These are phyloP conservation scores for Capronia americana DNA, from an alignment of 2,329 filamentous ascomycete genomes.

Conservation along the genomic window DNA sequence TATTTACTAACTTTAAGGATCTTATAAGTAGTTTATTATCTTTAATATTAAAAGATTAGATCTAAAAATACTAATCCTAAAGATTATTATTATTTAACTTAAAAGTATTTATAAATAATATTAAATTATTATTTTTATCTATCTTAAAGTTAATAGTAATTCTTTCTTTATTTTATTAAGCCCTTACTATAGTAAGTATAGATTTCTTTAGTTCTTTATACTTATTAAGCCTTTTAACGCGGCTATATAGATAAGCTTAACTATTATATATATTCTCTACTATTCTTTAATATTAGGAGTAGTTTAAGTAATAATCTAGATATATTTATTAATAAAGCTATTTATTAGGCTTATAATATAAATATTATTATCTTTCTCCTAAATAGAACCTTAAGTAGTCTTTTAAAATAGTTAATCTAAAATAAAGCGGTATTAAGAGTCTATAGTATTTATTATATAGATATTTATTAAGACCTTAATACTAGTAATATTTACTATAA, in stretches of 20 bases:
- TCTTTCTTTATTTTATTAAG: neutral
- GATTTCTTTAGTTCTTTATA: constrained; percentile 1
- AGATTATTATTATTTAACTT: neutral
- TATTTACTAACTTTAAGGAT: constrained; percentile 1
- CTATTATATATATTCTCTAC: too few relatives aligned
- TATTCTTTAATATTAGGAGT: neutral
- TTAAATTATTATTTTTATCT: neutral
- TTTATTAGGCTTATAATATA: neutral
- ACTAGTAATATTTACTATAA: neutral
- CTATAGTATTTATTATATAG: neutral
- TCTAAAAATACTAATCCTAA: neutral
- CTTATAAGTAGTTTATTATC: neutral
- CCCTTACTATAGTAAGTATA: constrained; percentile 3
- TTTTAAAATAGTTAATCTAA: constrained; percentile 4
- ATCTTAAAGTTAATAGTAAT: neutral
- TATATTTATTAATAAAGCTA: neutral
- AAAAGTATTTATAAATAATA: neutral
- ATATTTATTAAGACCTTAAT: constrained; percentile 8
- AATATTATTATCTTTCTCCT: neutral
- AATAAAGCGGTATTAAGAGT: neutral
- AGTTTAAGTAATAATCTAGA: neutral
- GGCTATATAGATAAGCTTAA: neutral
- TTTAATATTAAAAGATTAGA: neutral
- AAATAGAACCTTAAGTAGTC: neutral
- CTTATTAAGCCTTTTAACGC: constrained; percentile 6